Conservation (phyloP, 768 basidiomycete genomes). For the Fomitopsis serialis region DNA sequence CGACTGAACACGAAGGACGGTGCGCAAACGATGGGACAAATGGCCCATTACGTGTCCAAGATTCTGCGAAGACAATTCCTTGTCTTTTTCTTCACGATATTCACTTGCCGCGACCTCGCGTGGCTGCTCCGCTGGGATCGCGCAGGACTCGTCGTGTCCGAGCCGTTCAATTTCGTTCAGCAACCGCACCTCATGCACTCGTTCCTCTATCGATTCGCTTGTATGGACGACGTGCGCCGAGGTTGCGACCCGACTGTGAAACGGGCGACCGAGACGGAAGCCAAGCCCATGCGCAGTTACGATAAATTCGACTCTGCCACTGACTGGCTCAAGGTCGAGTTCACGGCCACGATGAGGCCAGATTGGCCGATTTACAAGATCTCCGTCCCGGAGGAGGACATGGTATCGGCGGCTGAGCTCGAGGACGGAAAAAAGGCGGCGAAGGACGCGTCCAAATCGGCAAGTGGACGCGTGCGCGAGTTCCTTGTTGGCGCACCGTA, state of each 20-base stretch:
- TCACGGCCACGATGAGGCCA: neutral
- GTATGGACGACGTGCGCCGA: neutral
- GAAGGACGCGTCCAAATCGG: no score
- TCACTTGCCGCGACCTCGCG: neutral
- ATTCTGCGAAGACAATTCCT: neutral
- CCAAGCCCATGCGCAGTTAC: neutral
- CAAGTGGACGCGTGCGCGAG: no score
- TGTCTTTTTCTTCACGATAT: neutral
- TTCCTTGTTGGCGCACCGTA: no score
- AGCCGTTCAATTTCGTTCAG: neutral
- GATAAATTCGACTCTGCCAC: neutral
- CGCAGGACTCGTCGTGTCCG: constrained; percentile 2
- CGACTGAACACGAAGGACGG: no score
- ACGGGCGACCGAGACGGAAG: neutral
- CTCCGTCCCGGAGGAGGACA: no score
- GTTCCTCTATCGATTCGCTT: constrained; percentile 3
- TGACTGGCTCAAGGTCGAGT: neutral
- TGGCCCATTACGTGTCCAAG: neutral
- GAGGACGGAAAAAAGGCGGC: no score
- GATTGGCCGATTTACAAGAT: neutral
- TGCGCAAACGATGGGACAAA: no score
- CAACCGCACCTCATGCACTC: neutral
- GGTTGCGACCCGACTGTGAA: constrained; percentile 5
- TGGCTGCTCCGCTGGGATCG: constrained; percentile 7
- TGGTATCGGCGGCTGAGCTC: neutral